Evolutionary conservation across 1,139 yeast genomes (phyloP).

Genomic region (Candida sp.): DNA sequence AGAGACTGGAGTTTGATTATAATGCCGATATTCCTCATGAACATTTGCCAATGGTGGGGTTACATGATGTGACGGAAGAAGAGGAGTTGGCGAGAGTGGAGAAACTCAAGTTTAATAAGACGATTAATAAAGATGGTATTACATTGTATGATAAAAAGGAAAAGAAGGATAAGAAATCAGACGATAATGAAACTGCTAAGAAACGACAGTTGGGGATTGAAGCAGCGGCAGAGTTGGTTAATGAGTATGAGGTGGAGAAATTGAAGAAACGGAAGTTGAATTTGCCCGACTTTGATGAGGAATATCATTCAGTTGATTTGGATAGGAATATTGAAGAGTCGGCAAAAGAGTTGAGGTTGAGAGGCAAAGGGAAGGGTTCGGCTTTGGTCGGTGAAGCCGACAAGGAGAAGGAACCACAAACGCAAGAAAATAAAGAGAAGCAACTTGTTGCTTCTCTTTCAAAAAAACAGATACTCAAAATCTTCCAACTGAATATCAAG

Average conservation of each 20-base stretch:
- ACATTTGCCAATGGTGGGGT: slow-evolving; percentile 65
- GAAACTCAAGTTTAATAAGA: slow-evolving; percentile 39
- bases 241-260: slow-evolving; percentile 6
- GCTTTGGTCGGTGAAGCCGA: neutral
- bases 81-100: slow-evolving; percentile 33
- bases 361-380: slow-evolving; percentile 8
- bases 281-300: slow-evolving; percentile 8
- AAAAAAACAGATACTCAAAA: slow-evolving; percentile 12
- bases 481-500: slow-evolving; percentile 15
- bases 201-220: slow-evolving; percentile 14
- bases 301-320: slow-evolving; percentile 14
- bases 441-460: slow-evolving; percentile 8
- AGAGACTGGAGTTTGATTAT: slow-evolving; percentile 66
- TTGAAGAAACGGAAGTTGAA: slow-evolving; percentile 10
- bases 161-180: slow-evolving; percentile 23
- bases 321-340: slow-evolving; percentile 28
- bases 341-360: slow-evolving; percentile 17
- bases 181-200: slow-evolving; percentile 15
- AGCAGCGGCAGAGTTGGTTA: slow-evolving; percentile 33
- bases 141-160: slow-evolving; percentile 34
- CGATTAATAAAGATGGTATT: slow-evolving; percentile 49
- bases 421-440: slow-evolving; percentile 4
- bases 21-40: slow-evolving; percentile 83
- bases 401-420: neutral
- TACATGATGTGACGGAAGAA: slow-evolving; percentile 68